Evolutionary conservation across 495 filamentous ascomycete species (phyloP), one percentile per base, ranked within the genome.

Genomic region (Annulohypoxylon bovei): DNA sequence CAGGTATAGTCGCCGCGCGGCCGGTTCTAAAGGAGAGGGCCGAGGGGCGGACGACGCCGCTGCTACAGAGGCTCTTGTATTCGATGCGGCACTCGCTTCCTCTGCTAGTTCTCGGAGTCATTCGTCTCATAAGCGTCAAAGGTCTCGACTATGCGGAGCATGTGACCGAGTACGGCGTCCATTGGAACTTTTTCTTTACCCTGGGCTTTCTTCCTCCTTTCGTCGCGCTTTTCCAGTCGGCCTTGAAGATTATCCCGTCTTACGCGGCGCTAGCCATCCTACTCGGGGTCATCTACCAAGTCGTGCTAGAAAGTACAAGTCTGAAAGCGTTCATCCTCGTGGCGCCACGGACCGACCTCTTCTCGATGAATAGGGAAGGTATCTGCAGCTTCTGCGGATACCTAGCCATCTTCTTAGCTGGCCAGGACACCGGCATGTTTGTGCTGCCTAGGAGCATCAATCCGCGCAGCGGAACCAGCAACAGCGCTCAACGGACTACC

Each of bases 171-270:
- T 99, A 99, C 73, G 95, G 95, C 30, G 93, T 98, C 9, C 95
- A 99, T 78, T 99, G 95, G 95, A 99, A 99, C 78, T 99, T 99
- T 79, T 99, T 99, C 83, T 98, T 99, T 79, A 99, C 95, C 0
- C 82, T 99, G 9, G 95, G 89, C 3, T 87, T 98, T 25, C 80
- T 99, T 32, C 93, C 94, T 1, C 94, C 94, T 3, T 95, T 95
- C 70, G 88, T 97, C 55, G 94, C 95, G n/a, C 76, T 97, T 0
- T 92, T 95, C 57, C 91, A 94, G 66, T 87, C 90, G 0, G 75
- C 85, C 7, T 81, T 89, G 33, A 75, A 78, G 47, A 50, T 83
- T 66, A 81, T 93, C 28, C 92, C 89, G 1, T 94, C 91, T 1
- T 94, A 92, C 65, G 89, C 92, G 28, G 79, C 86, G 7, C 83